These are phyloP conservation scores for Anastatica hierochuntica DNA, from an alignment of 345 rosid species.

Conservation along the genomic window DNA sequence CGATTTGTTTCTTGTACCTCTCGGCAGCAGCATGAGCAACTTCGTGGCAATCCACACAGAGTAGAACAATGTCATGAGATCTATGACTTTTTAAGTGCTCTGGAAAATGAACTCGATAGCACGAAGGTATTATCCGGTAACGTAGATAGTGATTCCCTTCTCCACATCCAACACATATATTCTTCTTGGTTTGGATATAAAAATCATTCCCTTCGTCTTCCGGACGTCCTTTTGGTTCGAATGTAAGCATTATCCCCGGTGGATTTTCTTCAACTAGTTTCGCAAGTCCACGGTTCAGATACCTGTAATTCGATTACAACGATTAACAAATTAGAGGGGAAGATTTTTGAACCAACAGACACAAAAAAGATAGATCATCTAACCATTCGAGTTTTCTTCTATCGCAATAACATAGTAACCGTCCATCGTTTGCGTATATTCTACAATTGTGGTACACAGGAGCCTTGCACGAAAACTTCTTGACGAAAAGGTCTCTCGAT, in stretches of 20 bases:
- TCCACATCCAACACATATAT: constrained; percentile 93
- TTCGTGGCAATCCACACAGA: constrained; percentile 97
- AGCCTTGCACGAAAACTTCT: constrained; percentile 93
- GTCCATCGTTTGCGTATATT: constrained; percentile 89
- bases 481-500: constrained; percentile 72
- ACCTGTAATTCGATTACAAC: constrained; percentile 37
- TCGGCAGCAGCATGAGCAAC: constrained; percentile 95
- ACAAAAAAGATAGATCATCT: constrained; percentile 1
- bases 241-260: constrained; percentile 81
- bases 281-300: constrained; percentile 64
- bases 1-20: constrained; percentile 66
- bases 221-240: constrained; percentile 95
- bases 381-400: constrained; percentile 88
- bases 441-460: constrained; percentile 94
- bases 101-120: constrained; percentile 93
- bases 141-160: constrained; percentile 90
- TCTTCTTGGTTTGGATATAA: constrained; percentile 86
- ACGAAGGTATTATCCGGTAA: constrained; percentile 86
- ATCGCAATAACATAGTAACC: constrained; percentile 90
- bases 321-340: constrained; percentile 7
- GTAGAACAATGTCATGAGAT: constrained; percentile 96
- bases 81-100: constrained; percentile 97
- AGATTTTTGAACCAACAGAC: not conserved
- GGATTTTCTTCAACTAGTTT: constrained; percentile 73
- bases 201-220: constrained; percentile 96